Evolutionary conservation across 306 rosid species (phyloP), one percentile per base, ranked within the genome.

Genomic region (Oemleria cerasiformis): DNA sequence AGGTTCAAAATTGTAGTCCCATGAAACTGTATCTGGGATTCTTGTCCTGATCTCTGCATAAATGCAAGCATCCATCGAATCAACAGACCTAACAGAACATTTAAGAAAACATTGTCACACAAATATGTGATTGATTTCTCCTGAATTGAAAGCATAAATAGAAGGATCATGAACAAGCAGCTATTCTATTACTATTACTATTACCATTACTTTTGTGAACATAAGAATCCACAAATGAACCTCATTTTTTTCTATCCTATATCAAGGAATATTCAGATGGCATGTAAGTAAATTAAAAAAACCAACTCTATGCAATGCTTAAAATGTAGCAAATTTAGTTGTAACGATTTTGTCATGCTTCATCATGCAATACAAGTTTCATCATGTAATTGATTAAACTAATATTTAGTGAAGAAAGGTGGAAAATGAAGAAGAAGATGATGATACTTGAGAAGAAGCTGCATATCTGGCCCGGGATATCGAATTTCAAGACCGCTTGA

Each of bases 381-480:
- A 25, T 11, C 63, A 58, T 30, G 19, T 25, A 34, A 34, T 13
- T 59, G 10, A 59, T 59, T 38, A 25, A 56, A 63, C 5, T 2
- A 10, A 61, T 4, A 30, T 61, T 8, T 6, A 49, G 8, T 14
- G 49, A 45, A 56, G 20, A 10, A 42, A 34, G 17, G 67, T 20
- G 58, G 8, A 36, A 30, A 11, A 48, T 14, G 73, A 48, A 48
- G 53, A 5, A 17, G 56, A 7, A 17, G 57, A 30, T 79, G 87
- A 30, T 79, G 87, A 73, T 77, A 93, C 98, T 84, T 93, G 80
- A 93, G 89, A 78, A 91, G 92, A 79, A 93, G 77, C 80, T 93
- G 98, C 98, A 91, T 93, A 68, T 93, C 97, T 56, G 94, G 94
- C 42, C 96, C 98, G 0, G 98, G 98, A 80, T 93, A 93, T 45